phyloP scores from a whole-genome alignment of 2,329 filamentous ascomycete genomes.

The Trichoderma oligosporum region DNA sequence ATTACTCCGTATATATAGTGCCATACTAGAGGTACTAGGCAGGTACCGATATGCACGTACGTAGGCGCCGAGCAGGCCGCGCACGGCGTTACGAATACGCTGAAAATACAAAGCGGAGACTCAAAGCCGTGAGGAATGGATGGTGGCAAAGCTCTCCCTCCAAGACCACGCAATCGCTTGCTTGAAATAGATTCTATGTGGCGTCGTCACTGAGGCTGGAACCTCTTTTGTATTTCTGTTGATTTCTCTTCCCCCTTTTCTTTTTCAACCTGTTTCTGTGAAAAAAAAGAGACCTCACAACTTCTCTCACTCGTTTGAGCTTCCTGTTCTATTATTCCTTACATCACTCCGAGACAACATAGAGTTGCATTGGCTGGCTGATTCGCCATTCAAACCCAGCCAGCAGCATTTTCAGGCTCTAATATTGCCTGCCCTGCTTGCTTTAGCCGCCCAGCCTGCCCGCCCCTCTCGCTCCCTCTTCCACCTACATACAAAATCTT shows the following conservation, averaged over 20 bases:
- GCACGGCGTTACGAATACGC: conserved; percentile 12
- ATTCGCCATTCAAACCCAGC: not conserved
- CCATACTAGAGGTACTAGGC: too few relatives aligned
- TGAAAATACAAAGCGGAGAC: too few relatives aligned
- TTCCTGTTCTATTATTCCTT: not conserved
- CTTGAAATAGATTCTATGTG: not conserved
- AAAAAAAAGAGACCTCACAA: not conserved
- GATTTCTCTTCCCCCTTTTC: not conserved
- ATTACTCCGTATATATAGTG: too few relatives aligned
- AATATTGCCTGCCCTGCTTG: conserved; percentile 3
- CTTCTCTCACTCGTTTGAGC: not conserved
- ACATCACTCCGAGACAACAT: not conserved
- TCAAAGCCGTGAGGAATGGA: not conserved
- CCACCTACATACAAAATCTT: too few relatives aligned
- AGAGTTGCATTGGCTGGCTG: conserved; percentile 5
- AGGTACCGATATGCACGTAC: conserved; percentile 1
- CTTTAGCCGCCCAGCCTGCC: conserved; percentile 12
- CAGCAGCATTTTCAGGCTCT: conserved; percentile 12
- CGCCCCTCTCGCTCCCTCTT: conserved; percentile 11
- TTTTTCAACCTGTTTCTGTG: not conserved
- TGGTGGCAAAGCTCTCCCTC: conserved; percentile 21
- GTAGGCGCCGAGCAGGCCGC: not conserved
- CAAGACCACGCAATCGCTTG: conserved; percentile 22
- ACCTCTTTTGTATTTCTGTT: not conserved
- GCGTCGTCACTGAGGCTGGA: not conserved